These are phyloP conservation scores for Rhizomucor miehei DNA, from an alignment of 371 early-diverging fungal genomes.

Conservation along the genomic window DNA sequence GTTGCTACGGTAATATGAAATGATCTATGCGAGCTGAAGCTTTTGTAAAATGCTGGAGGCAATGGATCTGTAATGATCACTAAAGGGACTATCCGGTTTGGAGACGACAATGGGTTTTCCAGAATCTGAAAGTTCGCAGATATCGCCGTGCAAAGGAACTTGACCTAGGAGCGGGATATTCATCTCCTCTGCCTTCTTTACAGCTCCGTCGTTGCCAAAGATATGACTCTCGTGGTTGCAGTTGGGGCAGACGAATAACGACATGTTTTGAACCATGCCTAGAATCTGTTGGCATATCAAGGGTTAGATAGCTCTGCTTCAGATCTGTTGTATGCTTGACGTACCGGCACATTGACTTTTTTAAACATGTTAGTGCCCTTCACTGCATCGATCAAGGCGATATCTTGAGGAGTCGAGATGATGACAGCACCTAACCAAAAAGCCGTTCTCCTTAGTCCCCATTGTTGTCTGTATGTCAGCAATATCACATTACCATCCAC, in stretches of 20 bases:
- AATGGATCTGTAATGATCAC: slow-evolving; percentile 62
- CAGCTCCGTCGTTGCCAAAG: slow-evolving; percentile 75
- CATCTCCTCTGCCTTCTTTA: slow-evolving; percentile 59
- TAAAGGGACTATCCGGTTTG: slow-evolving; percentile 61
- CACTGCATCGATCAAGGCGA: slow-evolving; percentile 79
- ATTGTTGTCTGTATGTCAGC: too few species aligned
- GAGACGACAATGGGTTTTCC: slow-evolving; percentile 78
- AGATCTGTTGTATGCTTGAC: slow-evolving; percentile 22
- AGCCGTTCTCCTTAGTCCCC: too few species aligned
- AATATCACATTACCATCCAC: slow-evolving; percentile 58
- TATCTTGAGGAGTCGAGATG: slow-evolving; percentile 90
- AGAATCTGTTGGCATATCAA: slow-evolving; percentile 58
- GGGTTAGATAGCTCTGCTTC: not conserved
- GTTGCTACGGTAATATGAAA: too few species aligned
- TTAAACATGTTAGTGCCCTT: slow-evolving; percentile 84
- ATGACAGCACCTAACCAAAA: slow-evolving; percentile 67
- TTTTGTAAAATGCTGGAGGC: slow-evolving; percentile 52
- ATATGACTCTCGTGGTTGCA: slow-evolving; percentile 76
- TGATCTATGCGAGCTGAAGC: slow-evolving; percentile 6
- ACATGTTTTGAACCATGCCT: slow-evolving; percentile 91
- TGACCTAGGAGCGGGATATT: slow-evolving; percentile 69
- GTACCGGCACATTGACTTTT: slow-evolving; percentile 80
- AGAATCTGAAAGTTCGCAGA: slow-evolving; percentile 70
- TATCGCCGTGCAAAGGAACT: slow-evolving; percentile 75
- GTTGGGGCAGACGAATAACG: slow-evolving; percentile 76